Conservation (phyloP, 495 filamentous ascomycete species). For the Neurospora sublineolata region DNA sequence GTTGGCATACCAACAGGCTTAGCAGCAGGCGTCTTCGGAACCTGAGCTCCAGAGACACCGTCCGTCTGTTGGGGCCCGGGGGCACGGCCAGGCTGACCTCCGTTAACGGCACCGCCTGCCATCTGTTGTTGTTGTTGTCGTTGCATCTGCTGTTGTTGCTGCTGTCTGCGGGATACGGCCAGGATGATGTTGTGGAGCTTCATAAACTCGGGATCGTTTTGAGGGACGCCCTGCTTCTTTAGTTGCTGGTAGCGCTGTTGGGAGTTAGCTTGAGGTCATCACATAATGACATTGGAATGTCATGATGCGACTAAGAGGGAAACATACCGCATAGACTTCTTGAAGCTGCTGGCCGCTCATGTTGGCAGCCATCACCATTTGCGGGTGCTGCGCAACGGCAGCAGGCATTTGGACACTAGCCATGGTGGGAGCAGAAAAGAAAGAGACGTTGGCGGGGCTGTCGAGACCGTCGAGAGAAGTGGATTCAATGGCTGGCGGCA, state of each 20-base stretch:
- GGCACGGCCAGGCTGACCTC: slow-evolving; percentile 24
- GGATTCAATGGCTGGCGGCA: slow-evolving; percentile 11
- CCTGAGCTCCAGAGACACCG: background rate
- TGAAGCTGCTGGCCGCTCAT: slow-evolving; percentile 50
- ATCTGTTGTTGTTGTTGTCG: slow-evolving; percentile 27
- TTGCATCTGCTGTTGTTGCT: slow-evolving; percentile 31
- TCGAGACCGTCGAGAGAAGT: slow-evolving; percentile 7
- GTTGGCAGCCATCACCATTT: slow-evolving; percentile 42
- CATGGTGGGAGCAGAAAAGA: slow-evolving; percentile 41
- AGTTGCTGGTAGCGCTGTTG: slow-evolving; percentile 69
- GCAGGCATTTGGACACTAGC: slow-evolving; percentile 65
- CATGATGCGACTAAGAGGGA: background rate
- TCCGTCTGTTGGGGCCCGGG: slow-evolving; percentile 16
- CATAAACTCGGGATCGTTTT: slow-evolving; percentile 68
- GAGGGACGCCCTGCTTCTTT: slow-evolving; percentile 60
- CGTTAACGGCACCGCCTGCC: slow-evolving; percentile 38
- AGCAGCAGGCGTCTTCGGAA: slow-evolving; percentile 31
- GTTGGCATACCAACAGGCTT: slow-evolving; percentile 7
- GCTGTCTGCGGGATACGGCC: slow-evolving; percentile 49
- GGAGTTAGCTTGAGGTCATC: slow-evolving; percentile 19
- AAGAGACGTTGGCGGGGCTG: background rate
- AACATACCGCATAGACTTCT: slow-evolving; percentile 48
- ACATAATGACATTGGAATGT: background rate
- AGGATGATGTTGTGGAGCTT: slow-evolving; percentile 58
- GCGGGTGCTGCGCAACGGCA: slow-evolving; percentile 45